Evolutionary conservation across 2,329 filamentous ascomycete species (phyloP).

Genomic region (Monosporascus sp.): DNA sequence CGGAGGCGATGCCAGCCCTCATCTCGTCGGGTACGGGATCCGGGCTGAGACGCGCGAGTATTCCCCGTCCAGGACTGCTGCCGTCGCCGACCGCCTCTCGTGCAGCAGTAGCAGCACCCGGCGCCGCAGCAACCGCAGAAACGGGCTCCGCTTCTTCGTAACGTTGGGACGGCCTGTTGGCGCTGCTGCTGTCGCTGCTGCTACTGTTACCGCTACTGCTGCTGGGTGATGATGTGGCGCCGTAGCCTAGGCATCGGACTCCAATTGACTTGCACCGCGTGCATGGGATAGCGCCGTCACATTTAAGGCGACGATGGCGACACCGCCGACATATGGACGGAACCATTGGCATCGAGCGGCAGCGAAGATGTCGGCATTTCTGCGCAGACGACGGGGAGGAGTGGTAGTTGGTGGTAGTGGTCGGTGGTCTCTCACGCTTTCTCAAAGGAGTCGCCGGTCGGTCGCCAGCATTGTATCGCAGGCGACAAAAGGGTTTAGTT

Average conservation of each 20-base stretch:
- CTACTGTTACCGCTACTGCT: neutral
- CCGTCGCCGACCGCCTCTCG: neutral
- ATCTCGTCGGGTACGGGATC: conserved; percentile 4
- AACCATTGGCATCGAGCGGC: neutral
- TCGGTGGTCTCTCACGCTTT: neutral
- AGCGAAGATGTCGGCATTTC: neutral
- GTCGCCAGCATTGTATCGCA: neutral
- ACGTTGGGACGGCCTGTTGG: neutral
- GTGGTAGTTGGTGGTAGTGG: neutral
- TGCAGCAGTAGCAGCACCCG: neutral
- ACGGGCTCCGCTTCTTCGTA: neutral
- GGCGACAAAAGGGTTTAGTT: neutral
- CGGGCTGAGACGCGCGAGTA: conserved; percentile 2
- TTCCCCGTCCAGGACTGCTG: conserved; percentile 1
- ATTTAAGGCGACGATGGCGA: neutral
- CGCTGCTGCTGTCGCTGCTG: neutral
- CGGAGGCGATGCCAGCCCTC: neutral
- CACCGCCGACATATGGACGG: neutral
- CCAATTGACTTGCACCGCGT: neutral
- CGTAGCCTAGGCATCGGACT: neutral
- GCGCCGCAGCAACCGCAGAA: neutral
- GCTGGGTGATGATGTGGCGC: neutral
- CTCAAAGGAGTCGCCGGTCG: neutral
- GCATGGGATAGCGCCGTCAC: neutral
- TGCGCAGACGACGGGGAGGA: neutral